Base-by-base conservation (phyloP, 345 rosid species). In the Rhodamnia argentea region DNA sequence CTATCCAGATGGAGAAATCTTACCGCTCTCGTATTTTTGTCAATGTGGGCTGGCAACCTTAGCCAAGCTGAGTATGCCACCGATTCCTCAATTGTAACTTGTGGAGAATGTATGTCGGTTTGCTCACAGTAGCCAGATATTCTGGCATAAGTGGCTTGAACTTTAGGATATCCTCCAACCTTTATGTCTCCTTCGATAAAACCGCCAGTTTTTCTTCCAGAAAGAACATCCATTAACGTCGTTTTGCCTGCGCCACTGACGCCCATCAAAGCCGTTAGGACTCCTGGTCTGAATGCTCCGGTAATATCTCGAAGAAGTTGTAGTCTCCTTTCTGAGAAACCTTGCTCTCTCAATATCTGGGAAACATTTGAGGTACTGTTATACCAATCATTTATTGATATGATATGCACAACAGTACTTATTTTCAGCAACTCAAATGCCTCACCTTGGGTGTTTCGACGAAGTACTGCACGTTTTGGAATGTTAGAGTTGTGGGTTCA, bases 211-310 rank as follows among this genome's bases (percentile, higher is more conserved):
- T 93, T 93, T 89, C 94, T 88, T 32, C 94, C 92, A 2, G 93
- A 90, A 78, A 93, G 93, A 52, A 93, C 93, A 82, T 91, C 92
- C 92, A 92, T 86, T 11, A 92, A 78, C 3, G 94, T 92, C 84
- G 92, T 90, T 88, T 92, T 92, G 24, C 94, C 94, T 10, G 91
- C 94, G 6, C 92, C 93, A 85, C 91, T 91, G 40, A 89, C 82
- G 5, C 94, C 93, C 92, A 92, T 92, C n/a, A 92, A 85, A 58
- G 93, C 92, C 3, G 92, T 91, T 40, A 92, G 92, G 37, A 90
- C 85, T 56, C 94, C 91, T 2, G 94, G 92, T 64, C 88, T 92
- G 81, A 92, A 92, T 58, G 92, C 89, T 32, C 94, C 92, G 0
- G 90, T 89, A 37, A 92, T 86, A 64, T 89, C 92, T 22, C 58